phyloP scores from a whole-genome alignment of 176 grass and related monocot genomes.

The Lolium multiflorum region DNA sequence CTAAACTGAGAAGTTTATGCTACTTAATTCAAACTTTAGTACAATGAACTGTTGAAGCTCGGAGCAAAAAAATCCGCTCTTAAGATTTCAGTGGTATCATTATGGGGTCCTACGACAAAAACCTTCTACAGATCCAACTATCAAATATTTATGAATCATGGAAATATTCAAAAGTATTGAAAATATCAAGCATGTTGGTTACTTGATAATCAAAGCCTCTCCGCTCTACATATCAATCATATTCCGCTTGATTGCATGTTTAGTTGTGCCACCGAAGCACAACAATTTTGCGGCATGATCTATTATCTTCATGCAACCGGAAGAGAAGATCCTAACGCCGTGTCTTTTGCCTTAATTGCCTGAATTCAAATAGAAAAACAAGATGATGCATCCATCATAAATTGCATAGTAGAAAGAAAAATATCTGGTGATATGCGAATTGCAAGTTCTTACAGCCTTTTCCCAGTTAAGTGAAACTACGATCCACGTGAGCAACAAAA shows the following conservation, averaged over 20 bases:
- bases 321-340: background rate
- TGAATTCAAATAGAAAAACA: background rate
- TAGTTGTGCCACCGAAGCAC: background rate
- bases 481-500: slow-evolving; percentile 13
- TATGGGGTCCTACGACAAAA: background rate
- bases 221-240: background rate
- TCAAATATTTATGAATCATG: background rate
- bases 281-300: background rate
- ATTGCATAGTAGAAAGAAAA: background rate
- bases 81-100: background rate
- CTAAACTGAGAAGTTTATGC: no score
- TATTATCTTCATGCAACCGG: background rate
- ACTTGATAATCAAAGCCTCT: no score
- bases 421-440: background rate
- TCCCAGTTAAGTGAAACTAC: background rate
- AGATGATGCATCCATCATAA: background rate
- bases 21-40: background rate
- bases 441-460: background rate
- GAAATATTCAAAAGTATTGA: background rate
- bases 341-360: slow-evolving; percentile 9
- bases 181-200: background rate
- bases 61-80: background rate
- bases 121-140: background rate
- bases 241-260: background rate
- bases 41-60: background rate